Conservation (phyloP, 1,139 yeast genomes). For the Magnusiomyces paraingens region DNA sequence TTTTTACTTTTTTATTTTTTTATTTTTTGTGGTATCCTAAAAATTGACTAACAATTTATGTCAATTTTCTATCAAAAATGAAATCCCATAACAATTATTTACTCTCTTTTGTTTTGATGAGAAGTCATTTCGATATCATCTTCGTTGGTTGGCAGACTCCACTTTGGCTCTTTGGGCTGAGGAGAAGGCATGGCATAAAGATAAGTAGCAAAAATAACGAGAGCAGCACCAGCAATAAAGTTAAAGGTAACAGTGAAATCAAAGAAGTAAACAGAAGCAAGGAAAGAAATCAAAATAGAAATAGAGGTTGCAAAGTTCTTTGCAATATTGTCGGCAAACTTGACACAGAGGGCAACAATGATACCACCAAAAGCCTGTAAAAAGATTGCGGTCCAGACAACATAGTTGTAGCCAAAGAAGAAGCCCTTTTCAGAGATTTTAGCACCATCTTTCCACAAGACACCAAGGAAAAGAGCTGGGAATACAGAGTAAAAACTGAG, state of each 20-base stretch:
- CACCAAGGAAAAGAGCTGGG: constrained; percentile 38
- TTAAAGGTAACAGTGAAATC: constrained; percentile 34
- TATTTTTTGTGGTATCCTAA: too few relatives aligned
- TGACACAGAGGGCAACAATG: constrained; percentile 39
- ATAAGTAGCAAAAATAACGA: constrained; percentile 37
- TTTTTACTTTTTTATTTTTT: too few relatives aligned
- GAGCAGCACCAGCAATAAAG: constrained; percentile 34
- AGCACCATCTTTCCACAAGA: constrained; percentile 34
- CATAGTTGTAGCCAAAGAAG: constrained; percentile 36
- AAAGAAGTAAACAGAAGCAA: constrained; percentile 35
- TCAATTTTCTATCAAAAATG: too few relatives aligned
- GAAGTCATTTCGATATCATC: constrained; percentile 17
- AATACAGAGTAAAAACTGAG: constrained; percentile 36
- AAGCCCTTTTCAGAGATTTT: constrained; percentile 34
- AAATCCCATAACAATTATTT: not conserved
- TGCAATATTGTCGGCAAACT: constrained; percentile 40
- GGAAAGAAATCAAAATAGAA: constrained; percentile 36
- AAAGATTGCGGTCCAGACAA: constrained; percentile 36
- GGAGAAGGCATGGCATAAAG: constrained; percentile 25
- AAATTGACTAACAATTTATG: too few relatives aligned
- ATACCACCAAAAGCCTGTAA: constrained; percentile 40
- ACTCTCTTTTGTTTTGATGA: constrained; percentile 17
- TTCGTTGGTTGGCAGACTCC: constrained; percentile 15
- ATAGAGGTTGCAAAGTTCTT: constrained; percentile 41
- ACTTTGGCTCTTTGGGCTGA: not conserved